Evolutionary conservation across 352 stramenopile genomes (phyloP), one percentile per base, ranked within the genome.

Genomic region (Phytophthora tentaculata): DNA sequence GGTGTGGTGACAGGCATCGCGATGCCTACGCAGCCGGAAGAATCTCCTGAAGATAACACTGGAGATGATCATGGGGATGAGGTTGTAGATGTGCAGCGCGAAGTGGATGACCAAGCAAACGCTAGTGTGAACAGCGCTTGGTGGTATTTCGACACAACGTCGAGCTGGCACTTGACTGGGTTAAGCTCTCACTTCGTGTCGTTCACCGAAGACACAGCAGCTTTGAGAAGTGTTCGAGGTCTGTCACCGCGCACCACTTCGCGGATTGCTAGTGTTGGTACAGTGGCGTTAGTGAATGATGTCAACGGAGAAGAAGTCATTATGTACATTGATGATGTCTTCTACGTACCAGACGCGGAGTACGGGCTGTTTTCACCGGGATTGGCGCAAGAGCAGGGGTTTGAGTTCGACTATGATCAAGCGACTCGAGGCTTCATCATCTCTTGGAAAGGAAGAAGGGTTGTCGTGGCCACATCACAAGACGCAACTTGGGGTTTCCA

Each of bases 241-340:
- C 8, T 60, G 26, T 41, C 58, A 20, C 49, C 58, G n/a, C 53
- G 3, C 14, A 39, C 55, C n/a, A 28, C 23, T 22, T 22, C 37
- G 8, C 37, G 37, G 4, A 66, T 66, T 29, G 37, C 24, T 20
- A 26, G 59, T 1, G 20, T 66, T 3, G 24, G 49, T 0, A 43
- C 59, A 16, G 39, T 59, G 7, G 37, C 20, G 1, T 41, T 58
- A 22, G 24, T 56, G 5, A 56, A 17, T 9, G 47, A 64, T 5
- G 17, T 56, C 26, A 24, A 64, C 14, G 47, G 32, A 14, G 35
- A 65, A 7, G 20, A 65, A 57, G 48, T 37, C 3, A 24, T 35
- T 7, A 58, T 47, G 35, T 45, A 35, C n/a, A 17, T 65, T 4
- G 58, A 65, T 20, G 58, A 53, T 52, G 47, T 65, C 14, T 65